Conservation (phyloP, 2,329 filamentous ascomycete genomes). For the Talaromyces sp. region DNA sequence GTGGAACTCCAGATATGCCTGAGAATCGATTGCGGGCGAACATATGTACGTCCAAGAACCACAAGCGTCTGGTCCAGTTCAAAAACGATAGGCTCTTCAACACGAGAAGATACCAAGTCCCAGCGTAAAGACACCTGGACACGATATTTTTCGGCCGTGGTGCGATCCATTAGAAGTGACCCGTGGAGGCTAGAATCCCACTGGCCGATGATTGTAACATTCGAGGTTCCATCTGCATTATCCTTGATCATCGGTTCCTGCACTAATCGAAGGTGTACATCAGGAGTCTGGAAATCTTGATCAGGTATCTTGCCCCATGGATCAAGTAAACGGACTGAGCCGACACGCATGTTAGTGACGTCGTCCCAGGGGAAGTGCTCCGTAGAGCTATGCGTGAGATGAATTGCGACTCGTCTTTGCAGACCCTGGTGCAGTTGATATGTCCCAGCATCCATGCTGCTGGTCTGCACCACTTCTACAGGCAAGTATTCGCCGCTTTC, state of each 20-base stretch:
- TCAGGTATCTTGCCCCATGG: conserved; percentile 79
- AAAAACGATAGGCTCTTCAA: conserved; percentile 86
- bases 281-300: conserved; percentile 63
- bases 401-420: conserved; percentile 80
- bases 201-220: conserved; percentile 79
- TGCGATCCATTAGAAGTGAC: conserved; percentile 87
- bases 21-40: conserved; percentile 81
- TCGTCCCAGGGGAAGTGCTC: conserved; percentile 86
- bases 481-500: conserved; percentile 87
- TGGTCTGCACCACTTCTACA: conserved; percentile 85
- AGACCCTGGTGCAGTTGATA: conserved; percentile 95
- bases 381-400: conserved; percentile 85
- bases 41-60: conserved; percentile 75
- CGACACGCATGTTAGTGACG: conserved; percentile 69
- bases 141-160: conserved; percentile 85
- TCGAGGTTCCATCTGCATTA: conserved; percentile 84
- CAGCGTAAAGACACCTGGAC: conserved; percentile 83
- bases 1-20: conserved; percentile 80
- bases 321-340: conserved; percentile 77
- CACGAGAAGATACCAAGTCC: conserved; percentile 76
- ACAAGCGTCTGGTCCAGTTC: conserved; percentile 75
- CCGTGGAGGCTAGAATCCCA: conserved; percentile 95
- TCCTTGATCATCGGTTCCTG: conserved; percentile 73
- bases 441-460: conserved; percentile 76
- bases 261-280: conserved; percentile 71